These are phyloP conservation scores for Nelumbo lutea DNA, from an alignment of 164 flowering plant species.

Conservation along the genomic window DNA sequence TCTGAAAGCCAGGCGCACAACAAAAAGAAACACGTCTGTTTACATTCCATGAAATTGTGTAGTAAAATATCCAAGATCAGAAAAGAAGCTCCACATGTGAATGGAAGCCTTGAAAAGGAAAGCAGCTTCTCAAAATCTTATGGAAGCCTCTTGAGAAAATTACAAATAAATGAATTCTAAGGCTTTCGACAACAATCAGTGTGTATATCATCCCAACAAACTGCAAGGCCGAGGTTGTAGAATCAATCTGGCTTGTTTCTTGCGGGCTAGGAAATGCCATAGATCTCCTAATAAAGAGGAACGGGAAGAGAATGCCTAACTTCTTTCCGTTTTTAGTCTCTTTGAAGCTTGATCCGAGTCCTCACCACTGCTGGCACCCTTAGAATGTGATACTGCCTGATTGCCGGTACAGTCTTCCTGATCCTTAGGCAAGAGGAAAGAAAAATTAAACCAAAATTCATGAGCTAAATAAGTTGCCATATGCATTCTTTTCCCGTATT, in stretches of 20 bases:
- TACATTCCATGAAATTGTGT: background rate
- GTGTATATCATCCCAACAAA: slow-evolving; percentile 18
- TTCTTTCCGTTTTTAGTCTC: slow-evolving; percentile 51
- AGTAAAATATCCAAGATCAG: background rate
- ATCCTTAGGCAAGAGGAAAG: slow-evolving; percentile 21
- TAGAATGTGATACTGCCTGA: slow-evolving; percentile 32
- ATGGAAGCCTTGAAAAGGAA: slow-evolving; percentile 22
- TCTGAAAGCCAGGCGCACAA: too few species aligned
- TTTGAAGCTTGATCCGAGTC: slow-evolving; percentile 58
- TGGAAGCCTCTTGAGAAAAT: slow-evolving; percentile 29
- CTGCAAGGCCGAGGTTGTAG: slow-evolving; percentile 37
- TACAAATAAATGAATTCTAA: slow-evolving; percentile 24
- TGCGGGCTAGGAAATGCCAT: slow-evolving; percentile 10
- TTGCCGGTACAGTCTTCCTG: slow-evolving; percentile 34
- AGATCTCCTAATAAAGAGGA: background rate
- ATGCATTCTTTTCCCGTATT: too few species aligned
- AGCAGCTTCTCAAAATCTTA: slow-evolving; percentile 39
- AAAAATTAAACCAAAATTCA: background rate
- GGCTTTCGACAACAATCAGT: slow-evolving; percentile 19
- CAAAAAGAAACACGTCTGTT: background rate
- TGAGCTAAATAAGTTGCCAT: too few species aligned
- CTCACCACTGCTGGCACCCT: slow-evolving; percentile 34
- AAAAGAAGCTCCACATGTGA: slow-evolving; percentile 18
- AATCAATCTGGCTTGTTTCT: slow-evolving; percentile 15
- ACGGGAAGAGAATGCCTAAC: slow-evolving; percentile 15